Evolutionary conservation across 352 stramenopile species (phyloP).

Genomic region (Globisporangium lucens): DNA sequence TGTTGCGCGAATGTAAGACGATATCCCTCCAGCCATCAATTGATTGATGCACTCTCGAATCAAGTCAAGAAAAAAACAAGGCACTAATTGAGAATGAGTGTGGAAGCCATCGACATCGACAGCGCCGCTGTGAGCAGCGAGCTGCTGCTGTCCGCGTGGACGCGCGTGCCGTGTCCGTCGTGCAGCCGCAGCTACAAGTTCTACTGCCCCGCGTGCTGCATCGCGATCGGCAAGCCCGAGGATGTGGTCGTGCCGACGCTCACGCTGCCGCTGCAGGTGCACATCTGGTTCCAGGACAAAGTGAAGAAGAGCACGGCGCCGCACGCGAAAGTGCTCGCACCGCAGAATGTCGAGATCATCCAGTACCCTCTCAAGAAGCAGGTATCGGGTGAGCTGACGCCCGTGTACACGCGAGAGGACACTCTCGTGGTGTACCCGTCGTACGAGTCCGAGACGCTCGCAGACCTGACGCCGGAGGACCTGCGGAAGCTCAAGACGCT

Average conservation of each 20-base stretch:
- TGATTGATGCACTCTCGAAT: too few species aligned
- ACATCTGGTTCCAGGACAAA: slow-evolving; percentile 89
- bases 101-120: slow-evolving; percentile 3
- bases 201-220: slow-evolving; percentile 75
- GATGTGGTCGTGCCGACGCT: slow-evolving; percentile 49
- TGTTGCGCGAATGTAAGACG: background rate
- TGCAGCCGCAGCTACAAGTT: slow-evolving; percentile 87
- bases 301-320: slow-evolving; percentile 87
- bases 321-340: slow-evolving; percentile 79
- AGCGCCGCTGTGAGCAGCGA: slow-evolving; percentile 5
- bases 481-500: slow-evolving; percentile 58
- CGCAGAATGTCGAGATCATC: slow-evolving; percentile 69
- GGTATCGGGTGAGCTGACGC: slow-evolving; percentile 2
- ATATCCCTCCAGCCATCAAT: background rate
- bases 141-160: slow-evolving; percentile 32
- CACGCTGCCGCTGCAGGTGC: slow-evolving; percentile 65
- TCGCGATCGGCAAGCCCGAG: slow-evolving; percentile 55
- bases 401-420: slow-evolving; percentile 55
- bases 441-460: slow-evolving; percentile 61
- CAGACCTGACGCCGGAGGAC: slow-evolving; percentile 51
- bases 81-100: background rate
- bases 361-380: slow-evolving; percentile 40
- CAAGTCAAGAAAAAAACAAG: too few species aligned
- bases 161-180: slow-evolving; percentile 46
- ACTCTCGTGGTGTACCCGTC: slow-evolving; percentile 83